Evolutionary conservation across 345 rosid species (phyloP), one percentile per base, ranked within the genome.

Genomic region (Litchi chinensis): DNA sequence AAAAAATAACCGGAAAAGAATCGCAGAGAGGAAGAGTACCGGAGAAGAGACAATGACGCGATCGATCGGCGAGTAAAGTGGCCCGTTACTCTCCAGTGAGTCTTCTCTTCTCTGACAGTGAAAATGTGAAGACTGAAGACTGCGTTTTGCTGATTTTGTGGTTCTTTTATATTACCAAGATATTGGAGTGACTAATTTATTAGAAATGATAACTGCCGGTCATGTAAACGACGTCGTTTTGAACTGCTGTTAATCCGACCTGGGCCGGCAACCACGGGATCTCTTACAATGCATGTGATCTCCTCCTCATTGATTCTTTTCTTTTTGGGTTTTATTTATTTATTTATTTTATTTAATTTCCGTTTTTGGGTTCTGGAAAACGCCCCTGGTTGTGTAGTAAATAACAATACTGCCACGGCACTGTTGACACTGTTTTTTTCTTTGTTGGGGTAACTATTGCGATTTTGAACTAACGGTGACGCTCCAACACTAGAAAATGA

Each of bases 231-330:
- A 79, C 80, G 83, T 48, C 85, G 89, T 71, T 32, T 83, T 11
- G 1, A 13, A 8, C 28, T 56, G 65, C 62, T 37, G 13, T 10
- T 15, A 65, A 56, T 67, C 81, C 82, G 84, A 77, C 84, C 83
- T 63, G 26, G 86, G 90, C 90, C 90, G 89, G 90, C 92, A 78
- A 73, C 71, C 87, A 81, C 84, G 87, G 79, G 86, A 78, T 70
- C 57, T 64, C 76, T 11, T 9, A 40, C 66, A 57, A 19, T 19
- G 81, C 86, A 86, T 83, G 86, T 82, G 90, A 81, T 37, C 82
- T 13, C 50, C n/a, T 9, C 15, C 39, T 64, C 40, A 78, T 74
- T 71, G 44, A 26, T 16, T 13, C 41, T 57, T 71, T 59, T 5
- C 7, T 41, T n/a, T 41, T 40, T 11, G 0, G 40, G 1, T 62